These are phyloP conservation scores for Rhodamnia rubescens DNA, from an alignment of 345 rosid genomes.

Conservation along the genomic window DNA sequence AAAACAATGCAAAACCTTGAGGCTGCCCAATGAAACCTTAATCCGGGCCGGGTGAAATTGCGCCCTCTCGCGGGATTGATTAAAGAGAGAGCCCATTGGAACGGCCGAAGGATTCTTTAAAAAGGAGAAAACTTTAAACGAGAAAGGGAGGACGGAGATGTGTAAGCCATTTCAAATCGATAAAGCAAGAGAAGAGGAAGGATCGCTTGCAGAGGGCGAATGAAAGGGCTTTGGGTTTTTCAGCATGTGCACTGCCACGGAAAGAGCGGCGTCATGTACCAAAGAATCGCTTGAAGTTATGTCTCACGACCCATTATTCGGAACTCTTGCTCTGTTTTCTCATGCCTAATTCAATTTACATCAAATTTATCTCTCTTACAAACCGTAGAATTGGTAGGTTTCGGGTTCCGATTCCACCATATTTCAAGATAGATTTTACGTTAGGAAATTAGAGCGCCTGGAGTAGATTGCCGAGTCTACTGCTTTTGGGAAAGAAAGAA, in stretches of 20 bases:
- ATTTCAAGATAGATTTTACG: not conserved
- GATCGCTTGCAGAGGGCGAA: not conserved
- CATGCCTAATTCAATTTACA: not conserved
- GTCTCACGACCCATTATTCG: no score
- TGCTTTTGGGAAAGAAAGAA: no score
- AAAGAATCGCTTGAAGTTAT: not conserved
- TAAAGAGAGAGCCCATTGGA: conserved; percentile 1
- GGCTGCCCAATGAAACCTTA: not conserved
- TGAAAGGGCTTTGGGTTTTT: not conserved
- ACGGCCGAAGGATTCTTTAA: not conserved
- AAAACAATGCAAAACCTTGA: not conserved
- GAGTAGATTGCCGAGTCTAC: no score
- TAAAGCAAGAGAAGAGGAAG: not conserved
- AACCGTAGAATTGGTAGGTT: not conserved
- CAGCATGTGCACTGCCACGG: not conserved
- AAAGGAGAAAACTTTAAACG: not conserved
- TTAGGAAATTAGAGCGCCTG: no score
- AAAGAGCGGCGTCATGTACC: not conserved
- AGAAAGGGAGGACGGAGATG: not conserved
- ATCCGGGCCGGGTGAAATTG: conserved; percentile 7
- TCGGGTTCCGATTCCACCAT: not conserved
- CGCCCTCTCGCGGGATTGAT: not conserved
- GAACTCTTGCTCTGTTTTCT: not conserved
- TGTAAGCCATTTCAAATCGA: not conserved
- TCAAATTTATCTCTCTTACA: not conserved